Evolutionary conservation across 495 filamentous ascomycete species (phyloP).

Genomic region (Chaetomidium leptoderma): DNA sequence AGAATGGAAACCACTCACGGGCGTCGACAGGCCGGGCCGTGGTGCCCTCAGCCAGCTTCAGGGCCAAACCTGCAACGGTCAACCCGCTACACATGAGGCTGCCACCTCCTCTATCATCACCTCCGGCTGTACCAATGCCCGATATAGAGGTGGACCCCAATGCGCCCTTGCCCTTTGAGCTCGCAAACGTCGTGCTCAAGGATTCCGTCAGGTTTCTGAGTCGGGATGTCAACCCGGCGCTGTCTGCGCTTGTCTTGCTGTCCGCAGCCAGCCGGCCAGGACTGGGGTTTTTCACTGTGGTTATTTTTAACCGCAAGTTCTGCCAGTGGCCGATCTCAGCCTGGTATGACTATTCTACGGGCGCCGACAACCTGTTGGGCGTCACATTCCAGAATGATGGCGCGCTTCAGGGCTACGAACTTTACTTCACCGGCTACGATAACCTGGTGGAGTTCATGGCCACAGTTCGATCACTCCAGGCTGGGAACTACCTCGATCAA

Average conservation of each 20-base stretch:
- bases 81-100: neutral
- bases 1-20: neutral
- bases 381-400: neutral
- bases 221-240: neutral
- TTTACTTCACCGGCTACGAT: neutral
- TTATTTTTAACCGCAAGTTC: neutral
- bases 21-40: neutral
- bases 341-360: slow-evolving; percentile 6
- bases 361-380: neutral
- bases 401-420: neutral
- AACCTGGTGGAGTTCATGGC: neutral
- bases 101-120: neutral
- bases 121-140: neutral
- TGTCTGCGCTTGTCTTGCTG: slow-evolving; percentile 5
- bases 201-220: neutral
- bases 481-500: neutral
- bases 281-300: slow-evolving; percentile 9
- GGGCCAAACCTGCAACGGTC: neutral
- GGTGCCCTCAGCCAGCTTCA: neutral
- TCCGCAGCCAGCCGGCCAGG: neutral
- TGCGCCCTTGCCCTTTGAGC: neutral
- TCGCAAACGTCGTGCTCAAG: neutral
- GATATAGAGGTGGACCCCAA: neutral
- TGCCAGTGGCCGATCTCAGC: slow-evolving; percentile 10
- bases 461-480: neutral